Conservation (phyloP, 352 stramenopile genomes). For the Pythium folliculosum region DNA sequence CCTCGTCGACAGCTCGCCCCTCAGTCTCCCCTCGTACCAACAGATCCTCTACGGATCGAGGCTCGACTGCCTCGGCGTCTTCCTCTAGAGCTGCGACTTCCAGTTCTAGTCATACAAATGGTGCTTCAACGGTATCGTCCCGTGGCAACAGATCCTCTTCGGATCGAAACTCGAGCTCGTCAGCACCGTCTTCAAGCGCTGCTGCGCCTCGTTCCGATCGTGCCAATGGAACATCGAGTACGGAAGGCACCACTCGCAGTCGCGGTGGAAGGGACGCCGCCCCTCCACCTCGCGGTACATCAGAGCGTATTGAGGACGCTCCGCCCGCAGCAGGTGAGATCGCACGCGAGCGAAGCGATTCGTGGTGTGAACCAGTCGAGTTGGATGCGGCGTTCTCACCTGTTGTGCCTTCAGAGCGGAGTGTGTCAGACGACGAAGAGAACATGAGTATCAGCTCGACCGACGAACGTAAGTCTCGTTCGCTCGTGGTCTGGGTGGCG, state of each 20-base stretch:
- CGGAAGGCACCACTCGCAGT: background rate
- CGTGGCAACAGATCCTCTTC: background rate
- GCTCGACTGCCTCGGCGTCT: background rate
- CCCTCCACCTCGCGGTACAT: no score
- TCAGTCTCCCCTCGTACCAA: background rate
- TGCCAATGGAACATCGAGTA: background rate
- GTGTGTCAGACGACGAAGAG: conserved; percentile 31
- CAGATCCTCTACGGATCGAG: background rate
- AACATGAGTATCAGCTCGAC: conserved; percentile 34
- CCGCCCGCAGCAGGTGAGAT: conserved; percentile 9
- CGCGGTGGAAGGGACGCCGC: background rate
- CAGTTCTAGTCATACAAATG: background rate
- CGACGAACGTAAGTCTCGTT: conserved; percentile 5
- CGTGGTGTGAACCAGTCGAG: conserved; percentile 9
- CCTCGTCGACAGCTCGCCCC: background rate
- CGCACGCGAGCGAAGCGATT: conserved; percentile 10
- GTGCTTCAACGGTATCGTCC: background rate
- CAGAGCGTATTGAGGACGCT: conserved; percentile 7
- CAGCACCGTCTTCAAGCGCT: no score
- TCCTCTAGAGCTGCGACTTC: background rate
- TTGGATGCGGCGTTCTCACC: conserved; percentile 26
- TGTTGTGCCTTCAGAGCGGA: conserved; percentile 26
- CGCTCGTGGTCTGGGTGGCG: background rate
- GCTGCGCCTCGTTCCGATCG: background rate
- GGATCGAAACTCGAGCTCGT: background rate